These are phyloP conservation scores for Dactylellina sp. DNA, from an alignment of 2,329 filamentous ascomycete species.

Conservation along the genomic window DNA sequence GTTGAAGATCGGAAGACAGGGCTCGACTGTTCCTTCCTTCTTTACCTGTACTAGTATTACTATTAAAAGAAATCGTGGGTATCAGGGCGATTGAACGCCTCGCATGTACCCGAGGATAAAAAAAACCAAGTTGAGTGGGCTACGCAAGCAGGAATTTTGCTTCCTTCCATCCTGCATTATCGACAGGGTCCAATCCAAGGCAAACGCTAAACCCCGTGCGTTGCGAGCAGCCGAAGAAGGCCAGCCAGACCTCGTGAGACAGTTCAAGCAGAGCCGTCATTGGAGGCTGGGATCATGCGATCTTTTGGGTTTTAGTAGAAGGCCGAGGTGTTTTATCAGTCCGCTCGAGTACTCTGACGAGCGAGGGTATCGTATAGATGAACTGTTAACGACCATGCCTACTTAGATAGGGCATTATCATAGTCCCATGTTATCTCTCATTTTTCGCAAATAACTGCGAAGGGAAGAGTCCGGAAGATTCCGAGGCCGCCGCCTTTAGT, in stretches of 20 bases:
- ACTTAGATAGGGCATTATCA: no score
- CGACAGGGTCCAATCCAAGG: constrained; percentile 43
- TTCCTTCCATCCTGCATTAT: constrained; percentile 32
- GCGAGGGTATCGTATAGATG: no score
- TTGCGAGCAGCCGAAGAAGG: constrained; percentile 16
- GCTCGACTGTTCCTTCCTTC: constrained; percentile 11
- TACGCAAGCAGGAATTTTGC: constrained; percentile 33
- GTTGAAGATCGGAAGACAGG: no score
- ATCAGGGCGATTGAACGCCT: background rate
- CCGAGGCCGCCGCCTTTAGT: constrained; percentile 33
- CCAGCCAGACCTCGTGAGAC: constrained; percentile 22
- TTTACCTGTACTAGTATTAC: constrained; percentile 21
- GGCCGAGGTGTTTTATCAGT: no score
- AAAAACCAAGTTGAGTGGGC: background rate
- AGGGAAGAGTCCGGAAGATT: constrained; percentile 17
- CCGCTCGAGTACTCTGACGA: no score
- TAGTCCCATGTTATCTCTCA: no score
- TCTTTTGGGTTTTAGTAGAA: background rate
- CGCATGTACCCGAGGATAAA: background rate
- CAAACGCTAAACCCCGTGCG: constrained; percentile 32
- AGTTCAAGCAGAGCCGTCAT: background rate
- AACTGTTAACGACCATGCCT: no score
- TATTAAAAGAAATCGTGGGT: constrained; percentile 32
- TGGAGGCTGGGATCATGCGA: constrained; percentile 18
- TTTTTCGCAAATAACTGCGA: background rate